Evolutionary conservation across 164 flowering plant species (phyloP).

Genomic region (Nymphaea thermarum): DNA sequence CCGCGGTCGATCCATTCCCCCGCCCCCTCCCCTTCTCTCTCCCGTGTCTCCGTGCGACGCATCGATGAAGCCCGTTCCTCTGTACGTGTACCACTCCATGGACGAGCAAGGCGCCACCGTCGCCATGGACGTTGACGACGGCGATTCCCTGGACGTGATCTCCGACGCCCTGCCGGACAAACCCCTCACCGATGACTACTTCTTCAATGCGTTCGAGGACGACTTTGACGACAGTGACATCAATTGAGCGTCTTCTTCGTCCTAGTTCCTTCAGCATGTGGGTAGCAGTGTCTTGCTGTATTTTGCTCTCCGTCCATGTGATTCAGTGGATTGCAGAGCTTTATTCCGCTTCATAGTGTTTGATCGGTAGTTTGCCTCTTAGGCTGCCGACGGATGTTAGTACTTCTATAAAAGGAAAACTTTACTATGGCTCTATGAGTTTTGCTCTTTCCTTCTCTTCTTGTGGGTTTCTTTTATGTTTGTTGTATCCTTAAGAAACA

Average conservation of each 20-base stretch:
- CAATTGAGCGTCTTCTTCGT: constrained; percentile 7
- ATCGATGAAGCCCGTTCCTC: constrained; percentile 23
- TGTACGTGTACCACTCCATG: constrained; percentile 24
- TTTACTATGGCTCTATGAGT: too few relatives aligned
- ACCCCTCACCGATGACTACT: constrained; percentile 60
- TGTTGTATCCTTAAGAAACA: too few relatives aligned
- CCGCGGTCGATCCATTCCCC: background rate
- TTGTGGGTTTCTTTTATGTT: too few relatives aligned
- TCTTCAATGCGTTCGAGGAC: constrained; percentile 71
- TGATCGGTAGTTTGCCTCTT: too few relatives aligned
- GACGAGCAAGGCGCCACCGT: constrained; percentile 35
- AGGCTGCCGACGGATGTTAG: too few relatives aligned
- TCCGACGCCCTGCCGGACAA: constrained; percentile 43
- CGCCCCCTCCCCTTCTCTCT: background rate
- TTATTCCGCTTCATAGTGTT: too few relatives aligned
- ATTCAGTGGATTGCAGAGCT: too few relatives aligned
- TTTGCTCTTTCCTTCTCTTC: too few relatives aligned
- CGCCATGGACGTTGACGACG: constrained; percentile 64
- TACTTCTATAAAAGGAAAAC: too few relatives aligned
- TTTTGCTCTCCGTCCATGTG: too few relatives aligned
- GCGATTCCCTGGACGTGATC: constrained; percentile 42
- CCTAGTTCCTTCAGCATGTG: too few relatives aligned
- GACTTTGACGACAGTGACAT: constrained; percentile 74
- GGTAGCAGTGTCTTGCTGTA: too few relatives aligned
- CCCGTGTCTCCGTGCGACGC: constrained; percentile 7